Evolutionary conservation across 2,329 filamentous ascomycete species (phyloP), one percentile per base, ranked within the genome.

Genomic region (Aureobasidium lini): DNA sequence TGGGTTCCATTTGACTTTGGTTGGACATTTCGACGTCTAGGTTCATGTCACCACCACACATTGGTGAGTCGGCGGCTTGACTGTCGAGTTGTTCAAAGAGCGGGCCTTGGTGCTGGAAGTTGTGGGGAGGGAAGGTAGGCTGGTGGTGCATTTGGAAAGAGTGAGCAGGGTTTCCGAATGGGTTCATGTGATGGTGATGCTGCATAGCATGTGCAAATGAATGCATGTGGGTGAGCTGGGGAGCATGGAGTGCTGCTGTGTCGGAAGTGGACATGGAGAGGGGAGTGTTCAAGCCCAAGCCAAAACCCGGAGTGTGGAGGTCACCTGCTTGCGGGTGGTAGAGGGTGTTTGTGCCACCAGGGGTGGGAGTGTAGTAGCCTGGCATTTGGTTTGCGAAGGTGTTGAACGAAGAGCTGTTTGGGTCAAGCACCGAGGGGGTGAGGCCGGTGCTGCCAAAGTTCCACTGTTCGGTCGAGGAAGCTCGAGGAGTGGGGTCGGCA

Each of bases 341-440:
- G 64, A 93, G 75, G 16, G 88, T 88, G 69, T 88, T 90, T 63
- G 85, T 87, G 47, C 88, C 88, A 63, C 88, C 89, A 2, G 90
- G 88, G 1, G 90, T 95, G 2, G 92, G 89, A 7, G 90, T 92
- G 74, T 95, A 96, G 73, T 94, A 94, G 13, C 87, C 89, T 15
- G 88, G 83, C 47, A 87, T 83, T 64, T 92, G 88, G 72, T 89
- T 90, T 64, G 87, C 85, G 69, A 95, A 93, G 59, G 81, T 81
- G 61, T 84, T 81, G 73, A 96, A 96, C 28, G 85, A 84, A 71
- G 90, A 90, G 32, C 89, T 88, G 71, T 87, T 90, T 16, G 90
- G 85, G 70, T 97, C 93, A 70, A 97, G 82, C 60, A 95, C 79
- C 23, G 91, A 94, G 4, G 92, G 90, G 2, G 92, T 95, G 69